A percentile compares a stretch with the other conserved stretches of the same genome.
Evolutionary conservation across 768 basidiomycete genomes (phyloP).

Genomic region (Trametes coccinea): DNA sequence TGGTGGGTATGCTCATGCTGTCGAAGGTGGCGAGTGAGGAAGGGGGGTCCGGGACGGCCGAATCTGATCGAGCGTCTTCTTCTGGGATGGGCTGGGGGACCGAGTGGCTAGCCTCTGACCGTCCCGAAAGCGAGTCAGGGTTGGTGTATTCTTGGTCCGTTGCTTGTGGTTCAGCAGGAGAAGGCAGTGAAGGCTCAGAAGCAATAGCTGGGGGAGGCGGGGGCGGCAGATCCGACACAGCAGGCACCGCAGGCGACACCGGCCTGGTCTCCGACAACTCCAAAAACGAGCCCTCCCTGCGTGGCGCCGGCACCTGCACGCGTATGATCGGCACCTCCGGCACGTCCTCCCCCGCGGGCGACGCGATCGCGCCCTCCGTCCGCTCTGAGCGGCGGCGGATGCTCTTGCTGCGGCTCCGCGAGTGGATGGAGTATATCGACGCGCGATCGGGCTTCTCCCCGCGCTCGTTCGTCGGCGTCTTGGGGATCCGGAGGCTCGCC

Average conservation of each 20-base stretch:
- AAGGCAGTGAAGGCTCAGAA: not conserved
- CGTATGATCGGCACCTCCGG: slow-evolving; percentile 26
- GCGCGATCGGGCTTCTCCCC: slow-evolving; percentile 17
- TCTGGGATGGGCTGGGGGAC: not conserved
- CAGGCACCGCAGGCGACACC: slow-evolving; percentile 18
- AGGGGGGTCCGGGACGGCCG: slow-evolving; percentile 1
- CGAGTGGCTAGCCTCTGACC: no score
- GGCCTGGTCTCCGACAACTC: slow-evolving; percentile 29
- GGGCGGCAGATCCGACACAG: slow-evolving; percentile 1
- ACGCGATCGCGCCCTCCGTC: not conserved
- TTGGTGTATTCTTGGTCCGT: no score
- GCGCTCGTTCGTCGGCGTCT: slow-evolving; percentile 27
- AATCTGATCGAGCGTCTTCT: not conserved
- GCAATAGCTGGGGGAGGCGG: slow-evolving; percentile 5
- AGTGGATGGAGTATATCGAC: slow-evolving; percentile 21
- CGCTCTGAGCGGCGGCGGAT: slow-evolving; percentile 18
- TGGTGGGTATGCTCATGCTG: slow-evolving; percentile 23
- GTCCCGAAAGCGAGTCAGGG: not conserved
- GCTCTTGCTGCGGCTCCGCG: slow-evolving; percentile 28
- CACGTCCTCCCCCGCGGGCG: slow-evolving; percentile 11
- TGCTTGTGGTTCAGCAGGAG: not conserved
- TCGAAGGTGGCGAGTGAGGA: slow-evolving; percentile 14
- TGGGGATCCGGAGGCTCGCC: slow-evolving; percentile 64
- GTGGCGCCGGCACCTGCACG: slow-evolving; percentile 12
- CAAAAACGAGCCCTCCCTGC: slow-evolving; percentile 29